Conservation (phyloP, 2,329 filamentous ascomycete genomes). For the Zalaria sp. region DNA sequence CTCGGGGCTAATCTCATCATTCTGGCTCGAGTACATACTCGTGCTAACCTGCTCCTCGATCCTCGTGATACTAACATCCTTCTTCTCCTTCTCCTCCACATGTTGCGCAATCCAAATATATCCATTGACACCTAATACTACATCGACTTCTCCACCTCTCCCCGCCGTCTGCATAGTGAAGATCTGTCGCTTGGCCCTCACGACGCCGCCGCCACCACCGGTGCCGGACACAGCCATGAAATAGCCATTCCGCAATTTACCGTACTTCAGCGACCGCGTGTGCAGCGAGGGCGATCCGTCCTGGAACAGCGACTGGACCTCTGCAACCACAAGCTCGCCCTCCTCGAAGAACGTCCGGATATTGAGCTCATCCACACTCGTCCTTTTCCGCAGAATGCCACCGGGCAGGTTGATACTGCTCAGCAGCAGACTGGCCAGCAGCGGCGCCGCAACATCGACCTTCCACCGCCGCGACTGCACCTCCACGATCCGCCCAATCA, state of each 20-base stretch:
- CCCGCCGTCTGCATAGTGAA: slow-evolving; percentile 59
- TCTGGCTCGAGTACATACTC: slow-evolving; percentile 88
- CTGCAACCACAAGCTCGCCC: slow-evolving; percentile 83
- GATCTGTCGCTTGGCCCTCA: slow-evolving; percentile 70
- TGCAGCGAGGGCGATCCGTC: slow-evolving; percentile 82
- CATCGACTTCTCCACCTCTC: slow-evolving; percentile 57
- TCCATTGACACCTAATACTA: slow-evolving; percentile 87
- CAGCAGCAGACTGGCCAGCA: slow-evolving; percentile 74
- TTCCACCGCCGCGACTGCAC: slow-evolving; percentile 92
- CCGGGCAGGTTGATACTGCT: slow-evolving; percentile 89
- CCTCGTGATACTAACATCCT: slow-evolving; percentile 55
- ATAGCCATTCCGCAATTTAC: slow-evolving; percentile 85
- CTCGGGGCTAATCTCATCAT: slow-evolving; percentile 63
- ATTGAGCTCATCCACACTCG: slow-evolving; percentile 91
- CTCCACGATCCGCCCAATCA: slow-evolving; percentile 84
- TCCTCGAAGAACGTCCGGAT: slow-evolving; percentile 96
- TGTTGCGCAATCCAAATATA: slow-evolving; percentile 94
- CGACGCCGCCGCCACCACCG: slow-evolving; percentile 66
- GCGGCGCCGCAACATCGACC: slow-evolving; percentile 79
- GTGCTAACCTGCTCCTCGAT: slow-evolving; percentile 77
- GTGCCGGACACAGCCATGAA: slow-evolving; percentile 73
- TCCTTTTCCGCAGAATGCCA: slow-evolving; percentile 79
- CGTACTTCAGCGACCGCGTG: slow-evolving; percentile 82
- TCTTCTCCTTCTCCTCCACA: slow-evolving; percentile 42
- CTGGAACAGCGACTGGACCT: slow-evolving; percentile 78